Evolutionary conservation across 2,329 filamentous ascomycete species (phyloP), one percentile per base, ranked within the genome.

Genomic region (Pezicula carpinea): DNA sequence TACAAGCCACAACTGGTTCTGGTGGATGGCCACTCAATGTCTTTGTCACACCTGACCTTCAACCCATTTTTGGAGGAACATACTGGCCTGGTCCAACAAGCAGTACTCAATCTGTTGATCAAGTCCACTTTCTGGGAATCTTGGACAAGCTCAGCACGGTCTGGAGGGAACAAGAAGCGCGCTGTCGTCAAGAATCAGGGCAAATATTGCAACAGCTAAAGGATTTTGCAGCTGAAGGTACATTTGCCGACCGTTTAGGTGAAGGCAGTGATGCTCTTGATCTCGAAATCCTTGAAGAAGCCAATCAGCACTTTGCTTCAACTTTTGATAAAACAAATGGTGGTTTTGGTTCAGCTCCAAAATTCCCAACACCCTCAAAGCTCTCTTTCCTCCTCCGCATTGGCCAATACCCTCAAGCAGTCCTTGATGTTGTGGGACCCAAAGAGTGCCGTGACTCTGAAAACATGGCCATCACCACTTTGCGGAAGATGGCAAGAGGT

Each of bases 21-120:
- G 92, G 90, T 8, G 93, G 93, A 33, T 97, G 93, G 91, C 93
- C 93, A 1, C 71, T 97, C 51, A 97, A 96, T 62, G 84, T 96
- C n/a, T 97, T 99, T 64, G 77, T 97, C 23, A 99, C 93, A 0
- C 90, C 93, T 1, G 85, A 95, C 56, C 77, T 97, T 21, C 85
- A 96, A 61, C 93, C 93, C 0, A 87, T 99, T 8, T 97, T 96
- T 67, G 93, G 93, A 32, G 92, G 92, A 19, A 96, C 92, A 7
- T 97, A 96, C 67, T 97, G 90, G 87, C 89, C 91, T 4, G 77
- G 62, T 32, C 62, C 62, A 32, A 64, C 64, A 6, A 70, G 67
- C 19, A 62, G 69, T 8, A 66, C 66, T 17, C 51, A 56, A 3
- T 60, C 65, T 4, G 67, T 75, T 39, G 80, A 82, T 39, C 79